Evolutionary conservation across 1,284 basidiomycete species (phyloP).

Genomic region (Cerrena zonata): DNA sequence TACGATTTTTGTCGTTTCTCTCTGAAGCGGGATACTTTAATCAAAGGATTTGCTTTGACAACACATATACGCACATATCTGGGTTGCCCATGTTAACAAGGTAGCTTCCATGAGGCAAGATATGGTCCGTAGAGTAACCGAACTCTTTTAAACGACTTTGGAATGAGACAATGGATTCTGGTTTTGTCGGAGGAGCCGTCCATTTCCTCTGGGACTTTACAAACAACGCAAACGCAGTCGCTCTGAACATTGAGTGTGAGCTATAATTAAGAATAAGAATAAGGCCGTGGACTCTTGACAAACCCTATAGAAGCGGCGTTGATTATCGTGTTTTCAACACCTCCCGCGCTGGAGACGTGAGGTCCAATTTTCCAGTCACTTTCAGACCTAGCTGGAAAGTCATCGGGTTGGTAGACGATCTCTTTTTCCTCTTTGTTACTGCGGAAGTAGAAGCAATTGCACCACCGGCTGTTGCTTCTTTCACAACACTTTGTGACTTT

Average conservation of each 20-base stretch:
- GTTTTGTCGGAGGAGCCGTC: conserved; percentile 55
- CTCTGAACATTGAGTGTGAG: conserved; percentile 31
- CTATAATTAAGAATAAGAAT: background rate
- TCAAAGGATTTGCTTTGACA: background rate
- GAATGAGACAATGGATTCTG: conserved; percentile 48
- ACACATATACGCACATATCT: conserved; percentile 45
- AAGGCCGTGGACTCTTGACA: background rate
- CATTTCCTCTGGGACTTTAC: conserved; percentile 81
- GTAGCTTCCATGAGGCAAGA: conserved; percentile 82
- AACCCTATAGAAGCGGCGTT: conserved; percentile 73
- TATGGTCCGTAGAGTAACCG: conserved; percentile 51
- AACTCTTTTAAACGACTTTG: conserved; percentile 51
- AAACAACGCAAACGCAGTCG: conserved; percentile 79
- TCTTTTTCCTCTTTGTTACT: conserved; percentile 7
- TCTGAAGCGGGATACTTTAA: conserved; percentile 29
- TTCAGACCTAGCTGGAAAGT: conserved; percentile 25
- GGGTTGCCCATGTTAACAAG: conserved; percentile 83
- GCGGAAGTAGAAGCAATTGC: too few relatives aligned
- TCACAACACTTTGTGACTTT: too few relatives aligned
- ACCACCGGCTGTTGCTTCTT: too few relatives aligned
- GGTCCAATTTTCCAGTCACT: conserved; percentile 70
- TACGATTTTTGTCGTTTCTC: conserved; percentile 75
- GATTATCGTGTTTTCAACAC: conserved; percentile 66
- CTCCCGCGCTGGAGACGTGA: conserved; percentile 77
- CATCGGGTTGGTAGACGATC: conserved; percentile 1